Evolutionary conservation across 192 early-diverging fungal species (phyloP).

Genomic region (Podila minutissima): DNA sequence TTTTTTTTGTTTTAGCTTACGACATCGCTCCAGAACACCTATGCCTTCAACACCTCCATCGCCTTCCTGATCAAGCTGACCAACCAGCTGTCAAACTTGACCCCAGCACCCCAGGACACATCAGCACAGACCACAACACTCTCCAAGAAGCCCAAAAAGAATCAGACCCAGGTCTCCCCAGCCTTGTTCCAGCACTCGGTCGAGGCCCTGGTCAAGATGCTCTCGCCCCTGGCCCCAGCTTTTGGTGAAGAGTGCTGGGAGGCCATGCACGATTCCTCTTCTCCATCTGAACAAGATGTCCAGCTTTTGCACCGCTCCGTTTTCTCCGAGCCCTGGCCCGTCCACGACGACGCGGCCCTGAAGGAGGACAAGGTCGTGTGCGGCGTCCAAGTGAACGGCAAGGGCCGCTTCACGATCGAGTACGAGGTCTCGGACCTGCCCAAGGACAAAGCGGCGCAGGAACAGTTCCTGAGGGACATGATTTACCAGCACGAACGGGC

Average conservation of each 20-base stretch:
- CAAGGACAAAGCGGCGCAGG: constrained; percentile 37
- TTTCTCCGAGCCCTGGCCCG: constrained; percentile 68
- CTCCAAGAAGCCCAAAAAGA: constrained; percentile 7
- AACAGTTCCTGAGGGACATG: constrained; percentile 54
- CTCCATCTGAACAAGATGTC: background rate
- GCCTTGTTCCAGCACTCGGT: constrained; percentile 65
- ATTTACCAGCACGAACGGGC: constrained; percentile 50
- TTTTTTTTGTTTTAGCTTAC: constrained; percentile 42
- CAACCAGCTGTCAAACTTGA: constrained; percentile 48
- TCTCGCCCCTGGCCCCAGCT: constrained; percentile 77
- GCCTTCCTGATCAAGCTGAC: constrained; percentile 87
- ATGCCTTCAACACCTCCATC: constrained; percentile 87
- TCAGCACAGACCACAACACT: background rate
- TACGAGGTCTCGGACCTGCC: constrained; percentile 43
- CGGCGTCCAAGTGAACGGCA: constrained; percentile 76
- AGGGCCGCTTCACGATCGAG: constrained; percentile 71
- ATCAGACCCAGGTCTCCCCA: constrained; percentile 26
- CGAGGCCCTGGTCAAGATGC: constrained; percentile 71
- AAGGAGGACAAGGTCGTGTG: constrained; percentile 60
- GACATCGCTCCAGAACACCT: constrained; percentile 39
- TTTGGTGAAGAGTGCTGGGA: constrained; percentile 84
- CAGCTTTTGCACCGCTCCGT: constrained; percentile 34
- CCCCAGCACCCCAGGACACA: background rate
- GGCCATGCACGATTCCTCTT: constrained; percentile 14
- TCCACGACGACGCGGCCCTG: constrained; percentile 60